Evolutionary conservation across 2,329 filamentous ascomycete species (phyloP), one percentile per base, ranked within the genome.

Genomic region (Trichoderma sp.): DNA sequence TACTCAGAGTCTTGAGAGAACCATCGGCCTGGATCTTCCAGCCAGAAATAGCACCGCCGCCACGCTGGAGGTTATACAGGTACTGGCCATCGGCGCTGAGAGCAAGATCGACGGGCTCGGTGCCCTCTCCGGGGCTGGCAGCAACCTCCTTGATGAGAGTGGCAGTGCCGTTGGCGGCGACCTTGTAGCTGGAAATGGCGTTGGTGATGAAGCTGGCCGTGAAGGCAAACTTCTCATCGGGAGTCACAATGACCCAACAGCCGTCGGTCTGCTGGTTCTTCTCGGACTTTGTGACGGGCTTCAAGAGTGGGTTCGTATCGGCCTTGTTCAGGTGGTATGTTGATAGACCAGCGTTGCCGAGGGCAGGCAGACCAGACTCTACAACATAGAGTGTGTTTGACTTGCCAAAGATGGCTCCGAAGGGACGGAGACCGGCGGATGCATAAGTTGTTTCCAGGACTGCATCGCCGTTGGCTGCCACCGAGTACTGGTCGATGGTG

Each of bases 31-130:
- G 68, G 58, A 73, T 72, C 69, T 72, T 65, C 21, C 63, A 73
- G 14, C 61, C 72, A 11, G 66, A 69, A 65, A 73, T 69, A 21
- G 71, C 72, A 3, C 72, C 71, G 13, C 58, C 32, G n/a, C 72
- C 71, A n/a, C 72, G 70, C 26, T 73, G 71, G 16, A 73, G 58
- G 64, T 73, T 73, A 64, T 73, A 73, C 26, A 73, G 59, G 43
- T 68, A 73, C 37, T 46, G 52, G 2, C 72, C 72, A 46, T 73
- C 72, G 21, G 59, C 58, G 70, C 72, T 73, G 8, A 73, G 59
- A 1, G 67, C 72, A 37, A 73, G 59, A 26, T 73, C 72, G 4
- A 73, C 72, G 7, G 72, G 72, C 61, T 72, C 59, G 30, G 59
- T 69, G 14, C 56, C 68, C 14, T 72, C 66, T 11, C 72, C 72